phyloP scores from a whole-genome alignment of 208 protist genomes.

The Leishmania gerbilli region DNA sequence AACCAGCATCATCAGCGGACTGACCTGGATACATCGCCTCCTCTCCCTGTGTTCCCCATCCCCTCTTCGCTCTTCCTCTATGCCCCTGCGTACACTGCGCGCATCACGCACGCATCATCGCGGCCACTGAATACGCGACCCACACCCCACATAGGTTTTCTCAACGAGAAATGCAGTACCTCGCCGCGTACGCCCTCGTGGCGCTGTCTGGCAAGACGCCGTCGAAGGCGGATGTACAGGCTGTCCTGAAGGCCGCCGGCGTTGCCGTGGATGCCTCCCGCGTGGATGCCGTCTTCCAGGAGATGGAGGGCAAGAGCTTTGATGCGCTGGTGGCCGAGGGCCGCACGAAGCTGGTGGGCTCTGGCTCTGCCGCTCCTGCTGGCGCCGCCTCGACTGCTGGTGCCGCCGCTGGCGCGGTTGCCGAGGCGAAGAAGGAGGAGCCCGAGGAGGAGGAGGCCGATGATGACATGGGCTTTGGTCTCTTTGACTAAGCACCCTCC shows the following conservation, averaged over 20 bases:
- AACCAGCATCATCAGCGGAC: not conserved
- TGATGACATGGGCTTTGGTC: conserved; percentile 91
- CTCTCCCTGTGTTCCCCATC: not conserved
- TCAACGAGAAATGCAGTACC: conserved; percentile 85
- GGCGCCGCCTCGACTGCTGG: conserved; percentile 38
- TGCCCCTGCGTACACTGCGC: not conserved
- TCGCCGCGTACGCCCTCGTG: conserved; percentile 93
- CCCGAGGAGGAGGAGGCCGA: conserved; percentile 87
- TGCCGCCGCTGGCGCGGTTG: conserved; percentile 50
- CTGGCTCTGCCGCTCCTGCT: conserved; percentile 47
- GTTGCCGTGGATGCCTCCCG: conserved; percentile 72
- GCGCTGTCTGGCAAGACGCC: conserved; percentile 84
- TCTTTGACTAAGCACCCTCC: conserved; percentile 77
- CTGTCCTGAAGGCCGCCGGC: conserved; percentile 90
- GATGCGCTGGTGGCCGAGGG: conserved; percentile 86
- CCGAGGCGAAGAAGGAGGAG: conserved; percentile 51
- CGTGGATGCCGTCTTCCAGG: conserved; percentile 70
- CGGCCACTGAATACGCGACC: too few species aligned
- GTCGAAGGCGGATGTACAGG: conserved; percentile 81
- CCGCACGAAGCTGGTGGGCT: conserved; percentile 85
- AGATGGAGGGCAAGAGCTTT: conserved; percentile 92
- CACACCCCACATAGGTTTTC: not conserved
- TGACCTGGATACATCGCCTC: not conserved
- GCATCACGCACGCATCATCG: not conserved
- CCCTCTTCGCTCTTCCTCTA: not conserved